phyloP scores from a whole-genome alignment of 495 filamentous ascomycete genomes.

The Penicillium steckii region DNA sequence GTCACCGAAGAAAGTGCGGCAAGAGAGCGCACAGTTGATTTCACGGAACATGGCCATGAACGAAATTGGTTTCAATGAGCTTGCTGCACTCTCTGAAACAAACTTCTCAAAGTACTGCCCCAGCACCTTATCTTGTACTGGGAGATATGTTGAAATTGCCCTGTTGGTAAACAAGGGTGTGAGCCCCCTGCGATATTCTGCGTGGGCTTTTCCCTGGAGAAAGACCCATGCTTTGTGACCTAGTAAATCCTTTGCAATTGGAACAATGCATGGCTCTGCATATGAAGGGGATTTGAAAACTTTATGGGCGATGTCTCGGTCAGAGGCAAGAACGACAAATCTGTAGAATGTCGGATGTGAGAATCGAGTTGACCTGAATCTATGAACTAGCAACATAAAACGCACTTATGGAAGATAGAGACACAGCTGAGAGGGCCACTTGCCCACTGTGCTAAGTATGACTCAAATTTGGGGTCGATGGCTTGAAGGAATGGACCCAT shows the following conservation, averaged over 20 bases:
- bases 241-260: conserved; percentile 84
- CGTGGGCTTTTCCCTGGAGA: conserved; percentile 82
- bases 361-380: background rate
- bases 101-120: conserved; percentile 77
- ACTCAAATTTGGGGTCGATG: conserved; percentile 78
- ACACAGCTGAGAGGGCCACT: conserved; percentile 88
- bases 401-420: conserved; percentile 94
- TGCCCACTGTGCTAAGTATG: conserved; percentile 81
- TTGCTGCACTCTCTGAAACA: conserved; percentile 59
- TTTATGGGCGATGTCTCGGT: conserved; percentile 87
- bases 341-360: conserved; percentile 36
- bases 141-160: conserved; percentile 81
- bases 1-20: conserved; percentile 54
- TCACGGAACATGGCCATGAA: conserved; percentile 89
- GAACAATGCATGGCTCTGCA: conserved; percentile 90
- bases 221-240: conserved; percentile 91
- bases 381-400: background rate
- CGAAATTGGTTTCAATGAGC: conserved; percentile 60
- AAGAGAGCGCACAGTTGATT: conserved; percentile 86
- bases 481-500: conserved; percentile 90
- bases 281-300: conserved; percentile 87
- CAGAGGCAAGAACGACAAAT: conserved; percentile 93
- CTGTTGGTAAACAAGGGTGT: conserved; percentile 88
- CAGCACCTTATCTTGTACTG: conserved; percentile 83
- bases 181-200: conserved; percentile 89